A percentile compares a stretch with the other conserved stretches of the same genome.
These are phyloP conservation scores for Fomitopsis pulvina DNA, from an alignment of 768 basidiomycete species.

Conservation along the genomic window DNA sequence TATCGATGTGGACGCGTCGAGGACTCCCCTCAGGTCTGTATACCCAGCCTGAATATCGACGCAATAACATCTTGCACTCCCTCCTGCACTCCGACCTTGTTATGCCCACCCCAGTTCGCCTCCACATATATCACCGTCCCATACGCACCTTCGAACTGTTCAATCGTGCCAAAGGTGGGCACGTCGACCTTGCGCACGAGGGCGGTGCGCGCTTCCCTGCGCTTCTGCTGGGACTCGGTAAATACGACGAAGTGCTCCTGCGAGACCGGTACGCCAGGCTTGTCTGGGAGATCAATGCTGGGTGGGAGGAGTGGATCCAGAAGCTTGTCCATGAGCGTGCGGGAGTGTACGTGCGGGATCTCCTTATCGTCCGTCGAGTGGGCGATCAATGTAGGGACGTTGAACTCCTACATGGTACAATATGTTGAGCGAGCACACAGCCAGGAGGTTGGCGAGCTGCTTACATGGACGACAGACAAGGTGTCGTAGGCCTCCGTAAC, in stretches of 20 bases:
- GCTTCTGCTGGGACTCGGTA: constrained; percentile 30
- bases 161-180: constrained; percentile 42
- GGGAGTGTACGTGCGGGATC: constrained; percentile 66
- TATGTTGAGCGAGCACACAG: not conserved
- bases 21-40: not conserved
- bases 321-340: constrained; percentile 59
- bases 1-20: too few relatives aligned
- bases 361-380: constrained; percentile 74
- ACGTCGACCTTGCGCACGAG: constrained; percentile 41
- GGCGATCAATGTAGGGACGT: constrained; percentile 61
- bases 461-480: constrained; percentile 50
- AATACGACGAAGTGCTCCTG: constrained; percentile 41
- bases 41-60: constrained; percentile 15
- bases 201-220: constrained; percentile 35
- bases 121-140: constrained; percentile 49
- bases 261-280: constrained; percentile 21
- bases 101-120: constrained; percentile 53
- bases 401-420: constrained; percentile 44
- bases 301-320: constrained; percentile 57
- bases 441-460: constrained; percentile 15
- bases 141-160: constrained; percentile 41
- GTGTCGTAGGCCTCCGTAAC: constrained; percentile 59
- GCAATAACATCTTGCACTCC: constrained; percentile 59
- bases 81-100: constrained; percentile 50
- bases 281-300: constrained; percentile 30